Evolutionary conservation across 2,329 filamentous ascomycete genomes (phyloP), one percentile per base, ranked within the genome.

Genomic region (Lachnum nothofagi): DNA sequence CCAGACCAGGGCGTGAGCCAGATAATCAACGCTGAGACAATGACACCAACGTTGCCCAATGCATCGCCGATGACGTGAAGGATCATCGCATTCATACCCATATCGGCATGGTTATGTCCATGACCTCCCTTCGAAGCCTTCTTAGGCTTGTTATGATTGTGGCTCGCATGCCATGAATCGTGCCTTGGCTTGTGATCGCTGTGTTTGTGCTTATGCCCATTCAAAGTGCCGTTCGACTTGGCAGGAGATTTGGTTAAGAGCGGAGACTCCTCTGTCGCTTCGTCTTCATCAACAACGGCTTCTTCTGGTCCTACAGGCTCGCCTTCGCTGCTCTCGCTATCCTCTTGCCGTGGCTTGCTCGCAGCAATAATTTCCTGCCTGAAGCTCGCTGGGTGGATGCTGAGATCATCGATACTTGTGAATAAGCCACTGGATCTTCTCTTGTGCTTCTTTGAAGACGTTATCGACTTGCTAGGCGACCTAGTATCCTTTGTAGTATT

Each of bases 71-170:
- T 77, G 37, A 87, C 83, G 60, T 87, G 83, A 23, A 87, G 74
- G 50, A 91, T 71, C 73, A 91, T 85, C 44, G 85, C 87, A 44
- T 88, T 87, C 91, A 98, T 97, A 68, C 95, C 95, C 74, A 98
- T 85, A 64, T 98, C 91, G 51, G 74, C 84, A 65, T 95, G 89
- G 54, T 74, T 87, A 67, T 94, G 89, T 24, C 86, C 81, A 58
- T 86, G 81, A 23, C 83, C 79, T 52, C 80, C 78, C 52, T 80
- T 77, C 17, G 73, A 71, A 51, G 72, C 68, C 48, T 85, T 77
- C 61, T 81, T 82, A 1, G 88, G 85, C 58, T 91, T 80, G 49
- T 77, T 84, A 67, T 97, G 93, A 63, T 91, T 88, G 69, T 96
- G 91, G 45, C 78, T 74, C 35, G 77, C 72, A 66, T 95, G 88